These are phyloP conservation scores for Elongisporangium prolatum DNA, from an alignment of 352 stramenopile species.

Conservation along the genomic window DNA sequence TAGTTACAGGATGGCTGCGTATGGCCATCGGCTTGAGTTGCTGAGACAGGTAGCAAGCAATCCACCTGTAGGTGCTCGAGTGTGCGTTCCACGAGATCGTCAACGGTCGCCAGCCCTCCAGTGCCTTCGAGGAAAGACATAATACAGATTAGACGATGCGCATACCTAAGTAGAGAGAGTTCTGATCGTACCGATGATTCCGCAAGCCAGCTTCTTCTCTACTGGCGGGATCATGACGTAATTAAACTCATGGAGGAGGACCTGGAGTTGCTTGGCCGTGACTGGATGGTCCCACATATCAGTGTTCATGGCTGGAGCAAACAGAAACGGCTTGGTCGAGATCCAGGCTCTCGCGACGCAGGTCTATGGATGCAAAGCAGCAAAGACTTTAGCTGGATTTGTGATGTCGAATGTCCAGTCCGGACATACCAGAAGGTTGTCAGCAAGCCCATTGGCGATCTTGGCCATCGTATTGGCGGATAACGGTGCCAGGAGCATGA, in stretches of 20 bases:
- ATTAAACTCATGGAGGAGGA: conserved; percentile 44
- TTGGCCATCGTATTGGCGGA: conserved; percentile 91
- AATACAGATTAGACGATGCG: conserved; percentile 3
- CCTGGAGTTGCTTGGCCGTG: conserved; percentile 72
- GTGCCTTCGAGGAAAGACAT: conserved; percentile 27
- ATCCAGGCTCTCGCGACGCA: conserved; percentile 93
- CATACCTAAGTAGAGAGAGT: conserved; percentile 11
- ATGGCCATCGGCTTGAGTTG: not conserved
- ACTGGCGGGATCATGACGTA: conserved; percentile 86
- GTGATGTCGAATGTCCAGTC: not conserved
- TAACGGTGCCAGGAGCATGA: conserved; percentile 85
- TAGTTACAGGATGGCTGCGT: too few relatives aligned
- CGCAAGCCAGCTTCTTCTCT: conserved; percentile 93
- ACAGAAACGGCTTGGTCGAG: conserved; percentile 89
- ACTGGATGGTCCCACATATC: conserved; percentile 96
- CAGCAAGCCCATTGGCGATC: conserved; percentile 90
- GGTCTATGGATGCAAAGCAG: conserved; percentile 41
- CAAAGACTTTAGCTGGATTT: not conserved
- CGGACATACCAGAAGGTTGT: conserved; percentile 90
- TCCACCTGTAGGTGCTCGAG: conserved; percentile 20
- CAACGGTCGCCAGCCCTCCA: conserved; percentile 62
- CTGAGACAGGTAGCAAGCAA: not conserved
- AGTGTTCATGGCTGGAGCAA: conserved; percentile 97
- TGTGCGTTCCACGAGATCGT: conserved; percentile 41
- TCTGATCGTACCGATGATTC: conserved; percentile 74